These are phyloP conservation scores for Chlamydomonas sp. DNA, from an alignment of 139 green algal species.

Conservation along the genomic window DNA sequence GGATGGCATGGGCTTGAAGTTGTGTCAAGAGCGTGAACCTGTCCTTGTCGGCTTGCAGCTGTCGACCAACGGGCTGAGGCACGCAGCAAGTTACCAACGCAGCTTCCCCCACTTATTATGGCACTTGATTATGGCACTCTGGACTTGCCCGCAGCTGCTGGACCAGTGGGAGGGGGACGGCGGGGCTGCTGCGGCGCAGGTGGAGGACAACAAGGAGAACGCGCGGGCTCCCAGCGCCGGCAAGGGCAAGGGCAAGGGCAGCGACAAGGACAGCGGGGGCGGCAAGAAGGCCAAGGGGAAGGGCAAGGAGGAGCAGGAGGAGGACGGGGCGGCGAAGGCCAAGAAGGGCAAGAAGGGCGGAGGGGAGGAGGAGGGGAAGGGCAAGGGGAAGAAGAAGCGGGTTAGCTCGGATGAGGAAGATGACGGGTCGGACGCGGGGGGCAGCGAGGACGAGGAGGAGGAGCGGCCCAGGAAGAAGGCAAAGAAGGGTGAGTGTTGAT, in stretches of 20 bases:
- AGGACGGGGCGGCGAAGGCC: neutral
- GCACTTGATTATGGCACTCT: no score
- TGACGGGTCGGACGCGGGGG: neutral
- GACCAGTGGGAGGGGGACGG: neutral
- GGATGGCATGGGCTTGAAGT: no score
- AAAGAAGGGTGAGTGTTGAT: neutral
- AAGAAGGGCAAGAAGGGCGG: neutral
- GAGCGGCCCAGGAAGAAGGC: slow-evolving; percentile 1
- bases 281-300: slow-evolving; percentile 9
- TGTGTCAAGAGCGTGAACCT: no score
- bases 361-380: neutral
- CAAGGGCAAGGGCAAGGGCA: neutral
- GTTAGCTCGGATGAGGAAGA: neutral
- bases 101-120: no score
- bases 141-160: no score
- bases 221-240: slow-evolving; percentile 4
- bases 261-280: neutral
- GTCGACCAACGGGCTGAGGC: no score
- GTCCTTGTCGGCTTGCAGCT: no score
- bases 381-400: slow-evolving; percentile 2
- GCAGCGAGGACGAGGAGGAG: neutral
- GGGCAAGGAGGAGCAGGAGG: neutral
- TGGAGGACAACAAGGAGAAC: neutral
- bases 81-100: no score
- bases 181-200: neutral